Conservation (phyloP, 192 early-diverging fungal genomes). For the Backusella tuberculispora region DNA sequence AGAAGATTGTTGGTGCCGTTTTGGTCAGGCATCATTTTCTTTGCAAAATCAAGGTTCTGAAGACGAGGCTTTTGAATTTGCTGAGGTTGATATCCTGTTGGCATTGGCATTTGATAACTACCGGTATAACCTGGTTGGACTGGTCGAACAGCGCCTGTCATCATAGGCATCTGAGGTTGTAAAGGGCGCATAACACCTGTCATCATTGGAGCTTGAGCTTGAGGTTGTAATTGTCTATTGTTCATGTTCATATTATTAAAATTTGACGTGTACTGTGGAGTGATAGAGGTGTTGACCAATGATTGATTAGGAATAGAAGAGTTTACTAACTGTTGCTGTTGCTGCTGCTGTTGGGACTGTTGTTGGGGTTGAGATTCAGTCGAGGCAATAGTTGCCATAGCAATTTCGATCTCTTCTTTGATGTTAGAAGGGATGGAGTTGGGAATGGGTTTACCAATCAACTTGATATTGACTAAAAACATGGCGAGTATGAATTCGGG, state of each 20-base stretch:
- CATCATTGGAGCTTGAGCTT: constrained; percentile 10
- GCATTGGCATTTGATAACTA: constrained; percentile 24
- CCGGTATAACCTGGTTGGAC: constrained; percentile 18
- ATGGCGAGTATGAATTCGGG: constrained; percentile 69
- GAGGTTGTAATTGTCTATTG: background rate
- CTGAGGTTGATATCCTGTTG: constrained; percentile 15
- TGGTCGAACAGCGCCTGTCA: constrained; percentile 23
- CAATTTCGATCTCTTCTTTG: constrained; percentile 47
- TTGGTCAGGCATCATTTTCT: constrained; percentile 46
- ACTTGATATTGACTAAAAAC: constrained; percentile 58
- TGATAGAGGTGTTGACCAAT: background rate
- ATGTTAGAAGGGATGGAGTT: constrained; percentile 51
- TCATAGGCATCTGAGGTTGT: constrained; percentile 29
- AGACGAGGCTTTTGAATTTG: constrained; percentile 30
- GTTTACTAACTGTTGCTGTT: constrained; percentile 13
- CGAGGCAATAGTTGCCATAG: constrained; percentile 41
- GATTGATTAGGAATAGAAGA: background rate
- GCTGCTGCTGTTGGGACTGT: background rate
- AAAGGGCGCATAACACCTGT: constrained; percentile 10
- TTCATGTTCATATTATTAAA: background rate
- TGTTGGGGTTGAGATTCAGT: constrained; percentile 25
- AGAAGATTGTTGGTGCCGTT: constrained; percentile 20
- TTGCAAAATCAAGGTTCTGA: constrained; percentile 40
- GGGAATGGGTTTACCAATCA: constrained; percentile 58
- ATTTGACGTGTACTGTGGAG: background rate